Evolutionary conservation across 768 basidiomycete species (phyloP), one percentile per base, ranked within the genome.

Genomic region (Pleurotus citrinopileatus): DNA sequence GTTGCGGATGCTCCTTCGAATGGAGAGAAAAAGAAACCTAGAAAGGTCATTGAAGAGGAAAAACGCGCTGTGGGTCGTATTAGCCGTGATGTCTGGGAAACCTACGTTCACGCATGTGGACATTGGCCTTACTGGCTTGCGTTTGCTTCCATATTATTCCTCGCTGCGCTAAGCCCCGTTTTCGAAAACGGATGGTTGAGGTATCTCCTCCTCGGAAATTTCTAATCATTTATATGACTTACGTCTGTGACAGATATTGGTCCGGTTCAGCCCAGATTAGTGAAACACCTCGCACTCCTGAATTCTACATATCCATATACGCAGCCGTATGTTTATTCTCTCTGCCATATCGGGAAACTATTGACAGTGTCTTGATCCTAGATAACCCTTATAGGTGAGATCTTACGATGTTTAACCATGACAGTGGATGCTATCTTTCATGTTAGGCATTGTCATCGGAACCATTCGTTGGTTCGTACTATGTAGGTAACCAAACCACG

Each of bases 21-120:
- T 37, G 61, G 62, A 15, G 67, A 69, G 53, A 81, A 77, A 65
- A 89, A 84, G 62, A 63, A 76, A 1, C 88, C 93, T 0, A 77
- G 91, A 32, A 95, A 94, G 65, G 77, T 95, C 42, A 73, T 95
- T 4, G 93, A 96, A 61, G 90, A 91, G 61, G 89, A 91, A 65
- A 82, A 79, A 56, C 78, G 89, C n/a, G 88, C 86, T 1, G 82
- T 83, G 38, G 89, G 89, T 3, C 77, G 85, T 42, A 88, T 92
- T 51, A 69, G 79, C 44, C 70, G 75, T 54, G 80, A 81, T 34
- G 81, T 91, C 19, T 92, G 89, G 89, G 60, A 68, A 38, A 76
- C 75, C 0, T 87, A 87, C 56, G 65, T 86, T 58, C 61, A 60
- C 28, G 78, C 80, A 0, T 76, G 75, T 58, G 82, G 82, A 27